Evolutionary conservation across 352 stramenopile genomes (phyloP).

Genomic region (Phytophthora citrophthora): DNA sequence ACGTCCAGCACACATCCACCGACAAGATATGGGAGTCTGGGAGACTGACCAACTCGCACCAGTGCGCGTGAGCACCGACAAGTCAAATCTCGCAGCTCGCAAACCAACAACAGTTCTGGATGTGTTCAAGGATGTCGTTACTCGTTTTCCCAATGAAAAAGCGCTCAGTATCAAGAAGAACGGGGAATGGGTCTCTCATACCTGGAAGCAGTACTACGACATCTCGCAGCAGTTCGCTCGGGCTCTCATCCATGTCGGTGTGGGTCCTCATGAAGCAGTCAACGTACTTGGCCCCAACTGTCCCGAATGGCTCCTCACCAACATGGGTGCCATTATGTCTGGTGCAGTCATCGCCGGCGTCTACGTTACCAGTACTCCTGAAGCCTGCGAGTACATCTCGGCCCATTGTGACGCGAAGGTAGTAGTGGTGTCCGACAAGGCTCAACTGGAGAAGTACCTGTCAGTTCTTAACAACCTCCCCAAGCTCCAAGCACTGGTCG

Average conservation of each 20-base stretch:
- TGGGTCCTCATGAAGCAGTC: conserved; percentile 74
- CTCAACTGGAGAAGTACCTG: conserved; percentile 80
- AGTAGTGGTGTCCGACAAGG: conserved; percentile 75
- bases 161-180: conserved; percentile 51
- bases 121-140: conserved; percentile 48
- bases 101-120: conserved; percentile 42
- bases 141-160: conserved; percentile 25
- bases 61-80: conserved; percentile 23
- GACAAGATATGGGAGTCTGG: conserved; percentile 29
- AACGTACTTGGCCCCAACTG: conserved; percentile 88
- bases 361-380: conserved; percentile 82
- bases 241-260: conserved; percentile 73
- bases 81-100: conserved; percentile 31
- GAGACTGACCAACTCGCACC: conserved; percentile 26
- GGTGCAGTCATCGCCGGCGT: conserved; percentile 83
- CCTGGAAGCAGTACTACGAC: conserved; percentile 83
- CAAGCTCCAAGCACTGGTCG: conserved; percentile 75
- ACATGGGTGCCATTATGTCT: conserved; percentile 81
- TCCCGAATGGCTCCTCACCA: conserved; percentile 86
- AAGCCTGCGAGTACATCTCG: conserved; percentile 81
- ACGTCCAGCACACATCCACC: not conserved
- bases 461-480: conserved; percentile 68
- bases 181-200: conserved; percentile 59
- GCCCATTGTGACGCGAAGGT: conserved; percentile 81
- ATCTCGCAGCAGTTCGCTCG: conserved; percentile 72